These are phyloP conservation scores for Deuterostichococcus epilithicus DNA, from an alignment of 139 green algal species.

Conservation along the genomic window DNA sequence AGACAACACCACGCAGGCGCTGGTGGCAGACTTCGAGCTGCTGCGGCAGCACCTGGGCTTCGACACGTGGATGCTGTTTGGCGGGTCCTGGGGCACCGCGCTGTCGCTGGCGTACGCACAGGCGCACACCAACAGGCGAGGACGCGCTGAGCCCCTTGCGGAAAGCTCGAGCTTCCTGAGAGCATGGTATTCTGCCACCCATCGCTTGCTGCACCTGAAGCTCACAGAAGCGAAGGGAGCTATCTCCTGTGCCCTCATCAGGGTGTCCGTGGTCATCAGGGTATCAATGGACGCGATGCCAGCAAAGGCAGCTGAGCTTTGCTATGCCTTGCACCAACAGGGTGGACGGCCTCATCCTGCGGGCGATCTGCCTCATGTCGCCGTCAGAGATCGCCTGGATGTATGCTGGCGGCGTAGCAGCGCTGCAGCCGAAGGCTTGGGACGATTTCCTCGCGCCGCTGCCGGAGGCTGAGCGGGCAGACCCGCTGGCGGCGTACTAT, in stretches of 20 bases:
- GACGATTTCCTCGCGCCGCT: constrained; percentile 31
- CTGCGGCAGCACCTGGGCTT: constrained; percentile 40
- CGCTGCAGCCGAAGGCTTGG: constrained; percentile 44
- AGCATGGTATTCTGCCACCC: not conserved
- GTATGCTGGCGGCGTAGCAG: constrained; percentile 40
- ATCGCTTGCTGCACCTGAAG: not conserved
- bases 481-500: constrained; percentile 44
- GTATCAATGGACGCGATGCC: not conserved
- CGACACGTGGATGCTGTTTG: constrained; percentile 58
- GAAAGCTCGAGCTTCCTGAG: not conserved
- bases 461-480: constrained; percentile 9
- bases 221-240: not conserved
- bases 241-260: too few species aligned
- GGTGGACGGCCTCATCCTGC: constrained; percentile 51
- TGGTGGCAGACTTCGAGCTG: constrained; percentile 58
- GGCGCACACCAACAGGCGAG: constrained; percentile 24
- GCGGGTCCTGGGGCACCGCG: constrained; percentile 65
- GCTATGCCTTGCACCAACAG: constrained; percentile 6
- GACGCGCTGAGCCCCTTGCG: not conserved
- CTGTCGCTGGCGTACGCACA: constrained; percentile 62
- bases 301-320: too few species aligned
- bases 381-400: constrained; percentile 66
- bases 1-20: constrained; percentile 52
- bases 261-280: too few species aligned
- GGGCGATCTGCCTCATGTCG: constrained; percentile 70